Evolutionary conservation across 192 early-diverging fungal genomes (phyloP), one percentile per base, ranked within the genome.

Genomic region (Spizellomyces sp.): DNA sequence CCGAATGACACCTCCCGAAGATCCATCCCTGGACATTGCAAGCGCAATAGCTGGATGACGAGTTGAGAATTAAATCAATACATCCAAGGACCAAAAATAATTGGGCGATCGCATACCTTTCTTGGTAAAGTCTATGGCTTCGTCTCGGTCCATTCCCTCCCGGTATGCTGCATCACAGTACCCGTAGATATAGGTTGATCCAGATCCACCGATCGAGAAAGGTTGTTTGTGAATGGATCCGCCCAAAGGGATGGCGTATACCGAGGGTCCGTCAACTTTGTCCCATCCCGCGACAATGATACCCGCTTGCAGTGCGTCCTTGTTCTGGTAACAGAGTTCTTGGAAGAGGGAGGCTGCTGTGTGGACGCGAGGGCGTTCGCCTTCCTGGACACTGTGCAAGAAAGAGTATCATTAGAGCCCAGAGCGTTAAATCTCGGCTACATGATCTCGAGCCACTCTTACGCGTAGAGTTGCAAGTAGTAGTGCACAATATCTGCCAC

Each of bases 221-320:
- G 92, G 90, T 66, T 91, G 87, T 74, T 88, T 89, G 77, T 97
- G 94, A 27, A 99, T 61, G 14, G 93, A 94, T 43, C 98, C 98
- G 56, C 96, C 98, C 9, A 98, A 79, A 27, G 95, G 94, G 44
- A 98, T 87, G 62, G 88, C 88, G 77, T 92, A 99, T 9, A 99
- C 94, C 48, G 87, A 86, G 5, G 90, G 91, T 12, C 96, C 96
- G 62, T 92, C 84, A 62, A 91, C 81, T 75, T 95, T 88, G 79
- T 99, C 98, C 95, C 94, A 98, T 45, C 98, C 98, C 22, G 89
- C 98, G 41, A 98, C 91, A 80, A 99, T 99, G 70, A 99, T 96
- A 48, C 94, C 95, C 15, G 98, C 98, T 45, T 77, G 83, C 58
- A 99, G 79, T 61, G 58, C 69, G 78, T 93, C 89, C 83, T 95